phyloP scores from a whole-genome alignment of 495 filamentous ascomycete genomes.

The Xylaria castorea region DNA sequence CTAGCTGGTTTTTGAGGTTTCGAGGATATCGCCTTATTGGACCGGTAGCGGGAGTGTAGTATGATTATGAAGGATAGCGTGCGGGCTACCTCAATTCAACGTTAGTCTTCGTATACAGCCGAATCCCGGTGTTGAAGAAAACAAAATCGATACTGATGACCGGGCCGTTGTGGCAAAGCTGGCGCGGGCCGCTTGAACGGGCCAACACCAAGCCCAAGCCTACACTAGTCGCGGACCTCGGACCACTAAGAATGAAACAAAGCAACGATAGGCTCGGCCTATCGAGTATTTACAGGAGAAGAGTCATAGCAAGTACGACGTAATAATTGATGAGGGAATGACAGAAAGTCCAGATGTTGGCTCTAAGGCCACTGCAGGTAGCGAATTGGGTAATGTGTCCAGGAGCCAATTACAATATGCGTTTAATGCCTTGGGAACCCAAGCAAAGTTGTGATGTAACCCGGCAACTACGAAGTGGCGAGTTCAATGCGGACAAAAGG shows the following conservation, averaged over 20 bases:
- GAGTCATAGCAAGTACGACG: background rate
- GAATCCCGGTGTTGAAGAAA: constrained; percentile 21
- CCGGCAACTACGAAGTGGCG: background rate
- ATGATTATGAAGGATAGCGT: background rate
- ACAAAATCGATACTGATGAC: constrained; percentile 11
- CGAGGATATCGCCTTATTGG: constrained; percentile 8
- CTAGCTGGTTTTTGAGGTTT: background rate
- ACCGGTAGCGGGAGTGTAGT: background rate
- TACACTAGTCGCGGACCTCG: constrained; percentile 15
- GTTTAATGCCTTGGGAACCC: background rate
- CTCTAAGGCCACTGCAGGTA: background rate
- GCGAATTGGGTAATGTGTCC: background rate
- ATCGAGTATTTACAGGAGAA: background rate
- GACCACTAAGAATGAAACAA: background rate
- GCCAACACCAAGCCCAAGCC: constrained; percentile 20
- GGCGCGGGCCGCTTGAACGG: constrained; percentile 29
- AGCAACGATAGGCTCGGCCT: background rate
- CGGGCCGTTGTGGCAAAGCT: constrained; percentile 27
- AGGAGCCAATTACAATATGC: background rate
- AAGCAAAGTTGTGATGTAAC: constrained; percentile 5
- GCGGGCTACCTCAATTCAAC: constrained; percentile 16
- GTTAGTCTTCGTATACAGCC: constrained; percentile 19
- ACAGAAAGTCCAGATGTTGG: background rate
- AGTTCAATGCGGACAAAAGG: constrained; percentile 4
- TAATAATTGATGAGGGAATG: background rate